phyloP scores from a whole-genome alignment of 768 basidiomycete species.

The Mycena filopes region DNA sequence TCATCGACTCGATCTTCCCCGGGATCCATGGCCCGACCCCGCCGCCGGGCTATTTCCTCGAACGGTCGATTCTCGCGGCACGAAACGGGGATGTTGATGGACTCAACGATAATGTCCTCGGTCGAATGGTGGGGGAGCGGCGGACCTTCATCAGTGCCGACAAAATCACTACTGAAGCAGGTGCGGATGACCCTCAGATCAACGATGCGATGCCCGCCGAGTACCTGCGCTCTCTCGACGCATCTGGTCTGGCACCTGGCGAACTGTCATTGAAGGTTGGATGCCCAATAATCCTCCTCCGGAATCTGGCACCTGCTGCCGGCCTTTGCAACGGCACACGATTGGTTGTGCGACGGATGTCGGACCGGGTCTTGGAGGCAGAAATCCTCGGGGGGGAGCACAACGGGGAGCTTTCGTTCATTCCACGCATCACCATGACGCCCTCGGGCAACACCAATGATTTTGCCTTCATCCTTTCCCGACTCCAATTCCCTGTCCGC shows the following conservation, averaged over 20 bases:
- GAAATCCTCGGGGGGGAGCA: slow-evolving; percentile 48
- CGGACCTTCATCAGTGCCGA: slow-evolving; percentile 43
- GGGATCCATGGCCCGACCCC: slow-evolving; percentile 25
- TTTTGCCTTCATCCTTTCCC: slow-evolving; percentile 43
- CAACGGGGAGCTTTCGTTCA: slow-evolving; percentile 47
- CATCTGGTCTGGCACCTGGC: slow-evolving; percentile 51
- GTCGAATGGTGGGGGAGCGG: slow-evolving; percentile 37
- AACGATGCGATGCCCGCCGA: slow-evolving; percentile 47
- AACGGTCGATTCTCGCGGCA: slow-evolving; percentile 48
- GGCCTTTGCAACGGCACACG: slow-evolving; percentile 55
- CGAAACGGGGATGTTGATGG: slow-evolving; percentile 51
- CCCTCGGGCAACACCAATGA: slow-evolving; percentile 40
- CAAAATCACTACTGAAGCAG: slow-evolving; percentile 31
- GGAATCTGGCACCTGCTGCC: slow-evolving; percentile 50
- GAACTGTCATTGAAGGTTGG: slow-evolving; percentile 46
- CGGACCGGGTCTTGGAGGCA: slow-evolving; percentile 48
- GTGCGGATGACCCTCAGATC: slow-evolving; percentile 34
- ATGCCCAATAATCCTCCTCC: slow-evolving; percentile 53
- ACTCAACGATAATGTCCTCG: slow-evolving; percentile 43
- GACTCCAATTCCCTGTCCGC: slow-evolving; percentile 54
- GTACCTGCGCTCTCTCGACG: slow-evolving; percentile 49
- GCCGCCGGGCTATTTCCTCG: slow-evolving; percentile 43
- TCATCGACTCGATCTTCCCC: slow-evolving; percentile 41
- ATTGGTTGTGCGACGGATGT: slow-evolving; percentile 38
- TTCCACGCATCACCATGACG: slow-evolving; percentile 51